Evolutionary conservation across 208 protist species (phyloP), one percentile per base, ranked within the genome.

Genomic region (Trypanosoma grayi): DNA sequence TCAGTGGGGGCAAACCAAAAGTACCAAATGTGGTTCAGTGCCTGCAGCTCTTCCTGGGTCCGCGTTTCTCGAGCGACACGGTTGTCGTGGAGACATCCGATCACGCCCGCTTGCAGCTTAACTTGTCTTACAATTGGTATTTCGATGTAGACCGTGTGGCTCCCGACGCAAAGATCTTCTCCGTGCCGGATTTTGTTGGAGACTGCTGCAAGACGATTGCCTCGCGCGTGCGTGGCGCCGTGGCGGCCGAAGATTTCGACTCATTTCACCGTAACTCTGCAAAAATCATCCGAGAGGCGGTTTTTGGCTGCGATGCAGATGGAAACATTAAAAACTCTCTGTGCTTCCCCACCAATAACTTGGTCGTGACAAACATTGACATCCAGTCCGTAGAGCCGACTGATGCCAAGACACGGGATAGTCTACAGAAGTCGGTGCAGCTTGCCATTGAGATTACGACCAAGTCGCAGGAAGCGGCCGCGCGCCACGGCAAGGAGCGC

Each of bases 401-500:
- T 22, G 94, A 98, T 62, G 79, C 87, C 41, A 85, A 95, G 72
- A 98, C 95, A 36, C 79, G 90, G 5, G 92, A 98, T 56, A 96
- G 92, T 18, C 72, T 99, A 45, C 94, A 98, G 68, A 98, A 98
- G 77, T 98, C 93, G 0, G 97, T 99, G 51, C 96, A 98, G 81
- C 85, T 98, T 1, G 97, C 97, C 24, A 98, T 99, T 75, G 93
- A 98, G 75, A 99, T 99, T 59, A 98, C 94, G 0, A 98, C 97
- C 55, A 98, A 98, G 66, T 98, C 96, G 16, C 95, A 98, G 73
- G 95, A 98, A 50, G 90, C 92, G 5, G 71, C 89, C 8, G 96
- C 96, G 9, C 80, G 89, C n/a, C 92, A 97, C 60, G 87, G 88
- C 28, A 92, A 91, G 54, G 85, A 97, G 76, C 81, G 93, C 30